Evolutionary conservation across 805 yeast species (phyloP).

Genomic region (Cyberlindnera meyerae): DNA sequence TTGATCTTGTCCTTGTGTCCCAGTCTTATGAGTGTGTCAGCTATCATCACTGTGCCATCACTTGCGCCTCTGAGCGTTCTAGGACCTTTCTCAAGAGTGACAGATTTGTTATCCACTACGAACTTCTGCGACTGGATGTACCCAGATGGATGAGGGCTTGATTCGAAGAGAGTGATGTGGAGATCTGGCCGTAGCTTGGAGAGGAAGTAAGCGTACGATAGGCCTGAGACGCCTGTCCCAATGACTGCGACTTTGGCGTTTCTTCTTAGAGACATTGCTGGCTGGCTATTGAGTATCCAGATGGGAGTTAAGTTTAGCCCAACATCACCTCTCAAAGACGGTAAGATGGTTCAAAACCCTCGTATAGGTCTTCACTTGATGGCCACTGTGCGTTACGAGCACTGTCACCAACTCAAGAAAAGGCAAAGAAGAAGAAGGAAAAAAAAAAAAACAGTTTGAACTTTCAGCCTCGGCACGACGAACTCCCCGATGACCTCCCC

Average conservation of each 20-base stretch:
- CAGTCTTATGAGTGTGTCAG: constrained; percentile 50
- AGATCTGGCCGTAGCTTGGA: constrained; percentile 74
- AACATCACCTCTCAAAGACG: too few relatives aligned
- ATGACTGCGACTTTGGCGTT: constrained; percentile 57
- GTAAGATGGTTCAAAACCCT: too few relatives aligned
- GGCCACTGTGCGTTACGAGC: too few relatives aligned
- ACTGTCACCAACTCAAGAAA: too few relatives aligned
- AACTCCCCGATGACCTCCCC: neutral
- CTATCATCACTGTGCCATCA: constrained; percentile 65
- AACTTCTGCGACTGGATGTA: constrained; percentile 57
- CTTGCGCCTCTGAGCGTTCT: constrained; percentile 82
- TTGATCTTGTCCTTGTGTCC: constrained; percentile 46
- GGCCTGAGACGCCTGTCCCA: constrained; percentile 89
- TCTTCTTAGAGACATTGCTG: constrained; percentile 14
- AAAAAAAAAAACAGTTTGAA: too few relatives aligned
- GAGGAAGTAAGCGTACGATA: constrained; percentile 67
- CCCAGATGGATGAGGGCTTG: constrained; percentile 61
- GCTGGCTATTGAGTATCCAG: too few relatives aligned
- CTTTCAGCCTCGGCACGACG: too few relatives aligned
- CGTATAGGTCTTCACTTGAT: too few relatives aligned
- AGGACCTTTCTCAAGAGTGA: constrained; percentile 77
- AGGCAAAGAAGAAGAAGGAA: too few relatives aligned
- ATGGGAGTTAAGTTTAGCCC: too few relatives aligned
- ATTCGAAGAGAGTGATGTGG: constrained; percentile 57
- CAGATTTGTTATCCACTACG: constrained; percentile 26